Conservation (phyloP, 371 early-diverging fungal genomes). For the Nosema muscidifuracis region DNA sequence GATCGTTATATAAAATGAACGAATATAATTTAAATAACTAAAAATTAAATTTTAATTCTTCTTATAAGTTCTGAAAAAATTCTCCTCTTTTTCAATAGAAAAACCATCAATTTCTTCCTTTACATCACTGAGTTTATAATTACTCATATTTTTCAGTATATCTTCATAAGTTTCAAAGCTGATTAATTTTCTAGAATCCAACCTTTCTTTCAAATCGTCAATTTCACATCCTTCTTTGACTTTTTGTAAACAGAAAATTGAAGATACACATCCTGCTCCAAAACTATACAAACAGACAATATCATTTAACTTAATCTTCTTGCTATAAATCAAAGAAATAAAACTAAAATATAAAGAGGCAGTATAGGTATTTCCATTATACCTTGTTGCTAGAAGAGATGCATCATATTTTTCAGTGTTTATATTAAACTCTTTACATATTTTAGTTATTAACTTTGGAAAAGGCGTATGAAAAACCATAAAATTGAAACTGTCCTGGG, state of each 20-base stretch:
- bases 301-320: conserved; percentile 65
- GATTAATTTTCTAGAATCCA: conserved; percentile 17
- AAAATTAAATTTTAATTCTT: conserved; percentile 1
- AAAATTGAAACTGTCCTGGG: conserved; percentile 46
- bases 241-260: conserved; percentile 66
- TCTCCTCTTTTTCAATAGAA: background rate
- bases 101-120: background rate
- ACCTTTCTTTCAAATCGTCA: conserved; percentile 10
- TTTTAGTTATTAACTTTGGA: conserved; percentile 71
- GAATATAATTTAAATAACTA: too few species aligned
- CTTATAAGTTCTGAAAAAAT: background rate
- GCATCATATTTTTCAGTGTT: conserved; percentile 72
- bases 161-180: background rate
- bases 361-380: conserved; percentile 90
- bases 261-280: conserved; percentile 85
- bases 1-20: too few species aligned
- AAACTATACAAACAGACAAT: conserved; percentile 82
- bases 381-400: conserved; percentile 72
- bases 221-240: conserved; percentile 30
- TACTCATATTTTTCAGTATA: conserved; percentile 1
- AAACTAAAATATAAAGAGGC: conserved; percentile 82
- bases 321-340: conserved; percentile 68
- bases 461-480: conserved; percentile 44
- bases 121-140: background rate
- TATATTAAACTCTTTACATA: conserved; percentile 68